Percentiles rank a stretch among this genome's conserved stretches.
Evolutionary conservation across 176 grass and related monocot species (phyloP).

Genomic region (Miscanthus lutarioriparius): DNA sequence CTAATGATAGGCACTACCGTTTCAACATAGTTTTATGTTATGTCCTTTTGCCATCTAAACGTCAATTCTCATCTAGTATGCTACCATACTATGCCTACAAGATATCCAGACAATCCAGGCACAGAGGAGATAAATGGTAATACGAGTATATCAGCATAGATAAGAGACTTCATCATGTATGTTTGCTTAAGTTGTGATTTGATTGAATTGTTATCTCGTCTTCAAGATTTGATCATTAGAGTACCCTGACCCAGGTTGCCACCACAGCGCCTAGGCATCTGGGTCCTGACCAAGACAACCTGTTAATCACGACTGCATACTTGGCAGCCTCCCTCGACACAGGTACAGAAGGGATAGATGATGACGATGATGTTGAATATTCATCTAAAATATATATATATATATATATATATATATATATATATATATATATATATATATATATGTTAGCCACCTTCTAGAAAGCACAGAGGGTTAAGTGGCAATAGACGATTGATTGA

Average conservation of each 20-base stretch:
- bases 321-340: not conserved
- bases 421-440: too few relatives aligned
- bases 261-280: not conserved
- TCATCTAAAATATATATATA: not conserved
- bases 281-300: not conserved
- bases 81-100: not conserved
- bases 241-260: not conserved
- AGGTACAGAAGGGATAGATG: not conserved
- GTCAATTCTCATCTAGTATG: slow-evolving; percentile 22
- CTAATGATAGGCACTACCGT: not conserved
- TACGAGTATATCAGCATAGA: not conserved
- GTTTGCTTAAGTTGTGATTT: not conserved
- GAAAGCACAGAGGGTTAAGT: not conserved
- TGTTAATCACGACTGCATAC: not conserved
- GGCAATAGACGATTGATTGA: not conserved
- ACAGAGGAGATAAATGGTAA: slow-evolving; percentile 6
- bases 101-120: slow-evolving; percentile 6
- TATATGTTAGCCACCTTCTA: not conserved
- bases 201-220: not conserved
- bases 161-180: not conserved
- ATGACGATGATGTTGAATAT: not conserved
- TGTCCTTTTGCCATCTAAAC: slow-evolving; percentile 2
- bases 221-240: not conserved
- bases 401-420: too few relatives aligned
- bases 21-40: slow-evolving; percentile 3